These are phyloP conservation scores for Abortiporus biennis DNA, from an alignment of 1,284 basidiomycete species.

Conservation along the genomic window DNA sequence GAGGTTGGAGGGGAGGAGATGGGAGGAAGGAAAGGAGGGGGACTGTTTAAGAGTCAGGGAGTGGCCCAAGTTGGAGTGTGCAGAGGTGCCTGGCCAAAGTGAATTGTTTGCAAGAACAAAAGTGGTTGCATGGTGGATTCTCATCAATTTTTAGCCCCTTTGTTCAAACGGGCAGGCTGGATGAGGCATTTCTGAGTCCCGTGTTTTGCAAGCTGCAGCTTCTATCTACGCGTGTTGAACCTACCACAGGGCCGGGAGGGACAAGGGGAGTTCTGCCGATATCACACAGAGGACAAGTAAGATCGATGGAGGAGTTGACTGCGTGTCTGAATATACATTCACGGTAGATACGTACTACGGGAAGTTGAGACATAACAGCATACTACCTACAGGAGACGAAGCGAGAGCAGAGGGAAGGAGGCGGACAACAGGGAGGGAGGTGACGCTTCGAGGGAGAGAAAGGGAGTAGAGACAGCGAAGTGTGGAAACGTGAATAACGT, in stretches of 20 bases:
- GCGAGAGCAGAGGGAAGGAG: neutral
- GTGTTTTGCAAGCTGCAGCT: too few relatives aligned
- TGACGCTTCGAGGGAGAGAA: neutral
- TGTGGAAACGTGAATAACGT: constrained; percentile 1
- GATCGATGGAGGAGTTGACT: too few relatives aligned
- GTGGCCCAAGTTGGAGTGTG: neutral
- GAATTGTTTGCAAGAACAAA: neutral
- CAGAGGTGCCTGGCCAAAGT: neutral
- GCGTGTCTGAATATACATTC: too few relatives aligned
- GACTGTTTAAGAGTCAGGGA: neutral
- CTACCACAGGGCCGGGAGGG: too few relatives aligned
- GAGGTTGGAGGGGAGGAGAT: neutral
- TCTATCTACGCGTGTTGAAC: too few relatives aligned
- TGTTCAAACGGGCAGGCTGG: too few relatives aligned
- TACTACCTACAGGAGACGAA: neutral
- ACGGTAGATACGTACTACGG: too few relatives aligned
- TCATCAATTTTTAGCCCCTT: too few relatives aligned
- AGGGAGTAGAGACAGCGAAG: neutral
- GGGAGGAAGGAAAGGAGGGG: neutral
- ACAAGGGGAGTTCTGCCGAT: too few relatives aligned
- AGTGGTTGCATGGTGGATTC: neutral
- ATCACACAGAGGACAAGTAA: too few relatives aligned
- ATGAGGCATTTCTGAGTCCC: too few relatives aligned
- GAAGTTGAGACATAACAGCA: neutral
- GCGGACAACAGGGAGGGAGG: constrained; percentile 1